Evolutionary conservation across 371 early-diverging fungal genomes (phyloP).

Genomic region (Nematocida ausubeli): DNA sequence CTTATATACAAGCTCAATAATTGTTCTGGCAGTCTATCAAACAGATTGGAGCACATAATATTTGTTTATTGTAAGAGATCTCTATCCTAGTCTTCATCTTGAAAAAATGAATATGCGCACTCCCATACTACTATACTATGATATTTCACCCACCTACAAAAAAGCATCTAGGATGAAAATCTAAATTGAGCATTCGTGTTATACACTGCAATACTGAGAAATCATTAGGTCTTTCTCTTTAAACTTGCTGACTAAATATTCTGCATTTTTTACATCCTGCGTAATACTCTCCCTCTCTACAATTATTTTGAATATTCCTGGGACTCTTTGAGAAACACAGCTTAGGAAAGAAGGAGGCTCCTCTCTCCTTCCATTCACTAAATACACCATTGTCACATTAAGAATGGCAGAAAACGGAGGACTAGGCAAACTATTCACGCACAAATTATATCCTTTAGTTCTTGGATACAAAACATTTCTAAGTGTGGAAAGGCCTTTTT

Average conservation of each 20-base stretch:
- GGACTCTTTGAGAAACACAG: constrained; percentile 32
- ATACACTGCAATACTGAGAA: too few relatives aligned
- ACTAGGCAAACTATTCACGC: constrained; percentile 5
- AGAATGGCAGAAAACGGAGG: constrained; percentile 54
- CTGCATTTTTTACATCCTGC: constrained; percentile 42
- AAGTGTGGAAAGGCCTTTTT: constrained; percentile 70
- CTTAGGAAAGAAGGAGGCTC: constrained; percentile 49
- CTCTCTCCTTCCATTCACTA: constrained; percentile 18
- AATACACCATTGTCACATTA: constrained; percentile 64
- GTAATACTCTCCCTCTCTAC: constrained; percentile 16
- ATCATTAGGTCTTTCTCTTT: constrained; percentile 64
- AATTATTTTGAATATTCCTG: constrained; percentile 53
- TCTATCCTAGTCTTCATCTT: too few relatives aligned
- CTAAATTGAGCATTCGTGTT: too few relatives aligned
- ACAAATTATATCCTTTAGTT: constrained; percentile 73
- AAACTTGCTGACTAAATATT: constrained; percentile 62
- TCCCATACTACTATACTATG: too few relatives aligned
- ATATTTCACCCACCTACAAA: too few relatives aligned
- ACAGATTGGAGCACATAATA: too few relatives aligned
- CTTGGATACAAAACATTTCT: constrained; percentile 74
- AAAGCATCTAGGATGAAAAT: too few relatives aligned
- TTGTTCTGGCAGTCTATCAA: too few relatives aligned
- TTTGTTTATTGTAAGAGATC: too few relatives aligned
- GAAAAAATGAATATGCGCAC: too few relatives aligned
- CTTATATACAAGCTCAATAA: too few relatives aligned